Percentiles rank a stretch among this genome's conserved stretches.
These are phyloP conservation scores for Colletotrichum aenigma DNA, from an alignment of 2,329 filamentous ascomycete species.

Conservation along the genomic window DNA sequence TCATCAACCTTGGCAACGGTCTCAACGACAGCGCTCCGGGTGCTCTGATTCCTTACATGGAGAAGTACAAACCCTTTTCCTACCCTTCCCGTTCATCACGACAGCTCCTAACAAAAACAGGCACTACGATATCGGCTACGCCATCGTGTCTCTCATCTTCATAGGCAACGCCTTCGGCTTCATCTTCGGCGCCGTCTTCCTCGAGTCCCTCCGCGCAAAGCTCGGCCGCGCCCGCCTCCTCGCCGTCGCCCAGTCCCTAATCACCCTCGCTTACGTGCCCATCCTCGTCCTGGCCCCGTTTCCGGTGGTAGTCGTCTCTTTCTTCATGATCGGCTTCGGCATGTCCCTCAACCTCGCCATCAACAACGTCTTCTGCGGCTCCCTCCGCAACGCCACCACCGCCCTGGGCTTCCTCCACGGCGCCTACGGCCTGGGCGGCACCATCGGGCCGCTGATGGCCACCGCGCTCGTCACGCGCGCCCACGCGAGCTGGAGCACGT, in stretches of 20 bases:
- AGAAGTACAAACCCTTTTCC: slow-evolving; percentile 47
- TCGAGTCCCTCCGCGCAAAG: slow-evolving; percentile 65
- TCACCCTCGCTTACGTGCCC: slow-evolving; percentile 66
- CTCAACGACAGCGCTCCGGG: slow-evolving; percentile 78
- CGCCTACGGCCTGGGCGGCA: slow-evolving; percentile 69
- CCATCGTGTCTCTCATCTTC: slow-evolving; percentile 81
- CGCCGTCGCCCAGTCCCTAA: slow-evolving; percentile 59
- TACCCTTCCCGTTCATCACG: neutral
- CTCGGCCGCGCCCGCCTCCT: slow-evolving; percentile 71
- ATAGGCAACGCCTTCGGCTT: slow-evolving; percentile 79
- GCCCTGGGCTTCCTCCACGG: slow-evolving; percentile 70
- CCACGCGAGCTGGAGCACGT: slow-evolving; percentile 69
- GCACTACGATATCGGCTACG: slow-evolving; percentile 77
- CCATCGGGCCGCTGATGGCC: slow-evolving; percentile 73
- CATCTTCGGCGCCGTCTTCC: slow-evolving; percentile 71
- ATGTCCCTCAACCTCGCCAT: slow-evolving; percentile 61
- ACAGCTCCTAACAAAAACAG: slow-evolving; percentile 30
- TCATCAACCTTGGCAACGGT: slow-evolving; percentile 72
- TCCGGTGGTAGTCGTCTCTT: slow-evolving; percentile 67
- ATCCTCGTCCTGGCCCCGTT: slow-evolving; percentile 75
- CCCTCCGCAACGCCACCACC: slow-evolving; percentile 56
- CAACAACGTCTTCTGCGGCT: slow-evolving; percentile 63
- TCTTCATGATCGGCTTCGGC: slow-evolving; percentile 69
- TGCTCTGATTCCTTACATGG: slow-evolving; percentile 82
- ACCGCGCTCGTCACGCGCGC: slow-evolving; percentile 70